These are phyloP conservation scores for Sophora flavescens DNA, from an alignment of 306 rosid genomes.

Conservation along the genomic window DNA sequence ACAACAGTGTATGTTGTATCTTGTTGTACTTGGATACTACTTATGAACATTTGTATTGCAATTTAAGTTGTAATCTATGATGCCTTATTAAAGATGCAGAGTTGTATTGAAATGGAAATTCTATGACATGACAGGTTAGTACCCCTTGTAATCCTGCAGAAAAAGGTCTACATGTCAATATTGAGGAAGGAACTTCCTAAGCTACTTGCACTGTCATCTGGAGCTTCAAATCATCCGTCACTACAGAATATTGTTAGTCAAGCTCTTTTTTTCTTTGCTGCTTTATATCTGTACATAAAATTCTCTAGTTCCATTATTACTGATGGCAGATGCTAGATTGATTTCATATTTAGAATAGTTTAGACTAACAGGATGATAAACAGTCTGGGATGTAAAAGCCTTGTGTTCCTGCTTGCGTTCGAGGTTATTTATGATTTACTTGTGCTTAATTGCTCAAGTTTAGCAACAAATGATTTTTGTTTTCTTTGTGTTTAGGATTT, in stretches of 20 bases:
- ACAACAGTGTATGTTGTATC: constrained; percentile 71
- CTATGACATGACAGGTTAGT: constrained; percentile 68
- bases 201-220: constrained; percentile 75
- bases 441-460: background rate
- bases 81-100: constrained; percentile 24
- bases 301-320: constrained; percentile 40
- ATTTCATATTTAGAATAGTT: constrained; percentile 32
- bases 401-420: background rate
- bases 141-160: constrained; percentile 80
- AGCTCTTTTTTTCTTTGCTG: constrained; percentile 15
- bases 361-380: background rate
- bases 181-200: constrained; percentile 88
- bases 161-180: constrained; percentile 85
- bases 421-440: background rate
- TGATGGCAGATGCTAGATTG: constrained; percentile 31
- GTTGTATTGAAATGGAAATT: constrained; percentile 33
- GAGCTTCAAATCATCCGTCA: constrained; percentile 80
- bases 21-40: constrained; percentile 23
- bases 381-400: background rate
- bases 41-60: constrained; percentile 1
- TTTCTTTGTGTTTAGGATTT: constrained; percentile 11
- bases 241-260: constrained; percentile 83
- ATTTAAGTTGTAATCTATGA: constrained; percentile 14
- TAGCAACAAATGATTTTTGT: background rate
- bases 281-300: background rate